phyloP scores from a whole-genome alignment of 2,329 filamentous ascomycete species.

The Cladorrhinum sp. region DNA sequence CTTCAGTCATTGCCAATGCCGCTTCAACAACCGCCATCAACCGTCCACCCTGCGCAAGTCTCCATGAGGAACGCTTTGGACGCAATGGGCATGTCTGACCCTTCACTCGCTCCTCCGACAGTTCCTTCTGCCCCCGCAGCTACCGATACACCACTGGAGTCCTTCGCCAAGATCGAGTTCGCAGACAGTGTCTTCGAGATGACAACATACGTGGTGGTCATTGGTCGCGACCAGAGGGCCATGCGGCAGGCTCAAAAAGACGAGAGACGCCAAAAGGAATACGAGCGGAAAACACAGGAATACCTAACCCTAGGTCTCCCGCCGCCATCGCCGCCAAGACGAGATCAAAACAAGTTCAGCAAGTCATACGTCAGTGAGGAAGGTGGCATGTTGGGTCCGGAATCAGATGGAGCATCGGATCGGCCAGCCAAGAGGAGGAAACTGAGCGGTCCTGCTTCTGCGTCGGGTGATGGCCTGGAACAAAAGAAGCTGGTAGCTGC shows the following conservation, averaged over 20 bases:
- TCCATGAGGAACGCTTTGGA: constrained; percentile 33
- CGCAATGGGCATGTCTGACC: constrained; percentile 28
- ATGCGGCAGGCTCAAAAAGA: constrained; percentile 53
- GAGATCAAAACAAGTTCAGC: constrained; percentile 54
- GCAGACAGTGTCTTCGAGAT: constrained; percentile 75
- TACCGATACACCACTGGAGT: constrained; percentile 43
- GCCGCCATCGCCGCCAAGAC: constrained; percentile 43
- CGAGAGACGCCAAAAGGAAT: constrained; percentile 46
- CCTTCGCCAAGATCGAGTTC: constrained; percentile 64
- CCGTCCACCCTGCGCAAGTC: constrained; percentile 46
- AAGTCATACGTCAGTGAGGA: constrained; percentile 68
- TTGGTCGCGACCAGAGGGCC: constrained; percentile 67
- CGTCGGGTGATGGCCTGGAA: constrained; percentile 20
- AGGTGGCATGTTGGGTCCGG: constrained; percentile 64
- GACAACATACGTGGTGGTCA: constrained; percentile 69
- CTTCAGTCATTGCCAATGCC: not conserved
- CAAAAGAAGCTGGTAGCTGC: constrained; percentile 13
- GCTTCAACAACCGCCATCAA: constrained; percentile 27
- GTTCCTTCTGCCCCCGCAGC: constrained; percentile 36
- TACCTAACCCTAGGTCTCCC: constrained; percentile 49
- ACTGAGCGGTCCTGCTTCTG: constrained; percentile 38
- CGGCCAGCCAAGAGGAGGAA: constrained; percentile 48
- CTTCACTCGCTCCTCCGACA: constrained; percentile 24
- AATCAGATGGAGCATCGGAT: constrained; percentile 50
- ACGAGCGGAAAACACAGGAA: constrained; percentile 45